These are phyloP conservation scores for Galerina marginata DNA, from an alignment of 768 basidiomycete genomes.

Conservation along the genomic window DNA sequence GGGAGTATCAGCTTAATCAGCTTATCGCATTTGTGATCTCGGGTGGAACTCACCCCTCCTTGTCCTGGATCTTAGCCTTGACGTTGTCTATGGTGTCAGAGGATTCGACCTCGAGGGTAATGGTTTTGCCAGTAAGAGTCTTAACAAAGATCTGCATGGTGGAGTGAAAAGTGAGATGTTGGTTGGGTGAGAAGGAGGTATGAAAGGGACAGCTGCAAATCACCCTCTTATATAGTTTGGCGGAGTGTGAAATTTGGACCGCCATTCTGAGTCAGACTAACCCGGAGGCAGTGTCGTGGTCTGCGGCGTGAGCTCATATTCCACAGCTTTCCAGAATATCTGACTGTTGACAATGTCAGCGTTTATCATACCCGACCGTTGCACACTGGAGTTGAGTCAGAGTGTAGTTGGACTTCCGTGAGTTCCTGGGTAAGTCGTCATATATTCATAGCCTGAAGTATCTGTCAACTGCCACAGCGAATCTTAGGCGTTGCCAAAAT, in stretches of 20 bases:
- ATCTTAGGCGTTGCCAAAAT: no score
- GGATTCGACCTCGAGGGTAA: slow-evolving; percentile 75
- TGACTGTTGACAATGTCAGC: not conserved
- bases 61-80: slow-evolving; percentile 87
- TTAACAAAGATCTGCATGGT: slow-evolving; percentile 89
- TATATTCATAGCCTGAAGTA: no score
- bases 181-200: slow-evolving; percentile 14
- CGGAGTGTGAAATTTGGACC: slow-evolving; percentile 47
- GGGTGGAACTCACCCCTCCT: slow-evolving; percentile 64
- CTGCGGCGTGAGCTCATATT: slow-evolving; percentile 1
- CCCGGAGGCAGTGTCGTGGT: slow-evolving; percentile 11
- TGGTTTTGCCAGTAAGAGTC: slow-evolving; percentile 81
- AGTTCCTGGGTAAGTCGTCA: no score
- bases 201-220: slow-evolving; percentile 11
- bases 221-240: slow-evolving; percentile 32
- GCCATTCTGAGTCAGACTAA: slow-evolving; percentile 31
- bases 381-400: no score
- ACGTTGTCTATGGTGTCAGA: slow-evolving; percentile 75
- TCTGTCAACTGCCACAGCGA: no score
- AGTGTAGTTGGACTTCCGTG: no score
- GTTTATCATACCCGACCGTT: not conserved
- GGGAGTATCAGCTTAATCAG: no score
- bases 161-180: slow-evolving; percentile 19
- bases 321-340: slow-evolving; percentile 1
- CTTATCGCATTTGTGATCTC: no score